phyloP scores from a whole-genome alignment of 768 basidiomycete species.

The Lactarius sp. region DNA sequence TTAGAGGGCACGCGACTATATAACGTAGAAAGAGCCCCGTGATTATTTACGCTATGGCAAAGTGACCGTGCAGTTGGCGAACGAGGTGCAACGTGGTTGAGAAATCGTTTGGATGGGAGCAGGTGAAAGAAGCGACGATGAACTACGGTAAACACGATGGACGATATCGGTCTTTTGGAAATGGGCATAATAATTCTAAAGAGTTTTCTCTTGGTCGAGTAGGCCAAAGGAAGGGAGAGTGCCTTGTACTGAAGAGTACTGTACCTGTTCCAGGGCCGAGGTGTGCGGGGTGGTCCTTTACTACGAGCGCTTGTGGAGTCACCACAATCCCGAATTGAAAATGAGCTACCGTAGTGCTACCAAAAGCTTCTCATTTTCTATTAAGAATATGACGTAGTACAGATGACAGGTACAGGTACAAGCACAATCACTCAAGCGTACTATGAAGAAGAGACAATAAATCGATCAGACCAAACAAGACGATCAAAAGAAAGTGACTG shows the following conservation, averaged over 20 bases:
- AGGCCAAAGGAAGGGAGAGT: too few species aligned
- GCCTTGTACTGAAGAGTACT: too few species aligned
- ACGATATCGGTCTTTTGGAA: neutral
- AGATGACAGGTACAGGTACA: neutral
- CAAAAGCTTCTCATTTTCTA: neutral
- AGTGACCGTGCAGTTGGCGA: conserved; percentile 7
- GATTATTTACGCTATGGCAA: conserved; percentile 4
- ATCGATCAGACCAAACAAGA: neutral
- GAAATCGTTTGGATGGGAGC: neutral
- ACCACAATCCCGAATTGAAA: too few species aligned
- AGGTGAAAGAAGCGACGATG: neutral
- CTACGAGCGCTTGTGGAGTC: too few species aligned
- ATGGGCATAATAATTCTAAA: neutral
- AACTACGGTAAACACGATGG: neutral
- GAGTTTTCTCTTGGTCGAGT: too few species aligned
- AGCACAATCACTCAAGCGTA: conserved; percentile 28
- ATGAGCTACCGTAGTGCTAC: too few species aligned
- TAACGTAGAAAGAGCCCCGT: conserved; percentile 5
- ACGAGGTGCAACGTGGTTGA: conserved; percentile 1
- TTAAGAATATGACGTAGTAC: neutral
- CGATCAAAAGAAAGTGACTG: neutral
- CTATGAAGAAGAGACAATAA: conserved; percentile 8
- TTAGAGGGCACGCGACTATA: conserved; percentile 12
- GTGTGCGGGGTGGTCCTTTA: too few species aligned
- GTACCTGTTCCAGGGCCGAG: too few species aligned